phyloP scores from a whole-genome alignment of 768 basidiomycete genomes.

The Hygrophorus russula region DNA sequence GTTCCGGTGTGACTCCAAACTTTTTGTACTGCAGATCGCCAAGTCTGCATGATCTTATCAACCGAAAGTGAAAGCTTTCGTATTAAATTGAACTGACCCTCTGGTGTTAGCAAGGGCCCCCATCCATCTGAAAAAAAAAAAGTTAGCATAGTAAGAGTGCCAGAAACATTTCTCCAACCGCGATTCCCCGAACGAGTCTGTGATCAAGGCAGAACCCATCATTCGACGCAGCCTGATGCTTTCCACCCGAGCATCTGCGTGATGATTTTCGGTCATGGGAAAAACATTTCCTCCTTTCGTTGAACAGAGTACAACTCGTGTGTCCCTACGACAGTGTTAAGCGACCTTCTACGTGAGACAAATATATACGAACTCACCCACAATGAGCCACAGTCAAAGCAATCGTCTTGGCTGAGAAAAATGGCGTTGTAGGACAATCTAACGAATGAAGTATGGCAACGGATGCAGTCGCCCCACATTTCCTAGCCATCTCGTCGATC shows the following conservation, averaged over 20 bases:
- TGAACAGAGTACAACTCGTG: slow-evolving; percentile 74
- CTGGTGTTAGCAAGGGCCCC: slow-evolving; percentile 88
- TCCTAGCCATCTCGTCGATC: slow-evolving; percentile 53
- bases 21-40: slow-evolving; percentile 86
- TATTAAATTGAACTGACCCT: slow-evolving; percentile 36
- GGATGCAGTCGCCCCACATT: slow-evolving; percentile 86
- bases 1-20: slow-evolving; percentile 88
- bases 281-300: slow-evolving; percentile 61
- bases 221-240: slow-evolving; percentile 75
- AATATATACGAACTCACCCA: slow-evolving; percentile 44
- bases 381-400: slow-evolving; percentile 87
- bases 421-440: slow-evolving; percentile 69
- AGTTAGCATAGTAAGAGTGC: slow-evolving; percentile 1
- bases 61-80: neutral
- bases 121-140: slow-evolving; percentile 63
- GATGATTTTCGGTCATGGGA: slow-evolving; percentile 90
- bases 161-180: slow-evolving; percentile 32
- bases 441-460: slow-evolving; percentile 86
- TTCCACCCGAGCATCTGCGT: slow-evolving; percentile 86
- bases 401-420: slow-evolving; percentile 67
- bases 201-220: slow-evolving; percentile 83
- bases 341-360: neutral
- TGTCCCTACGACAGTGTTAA: slow-evolving; percentile 48
- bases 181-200: slow-evolving; percentile 91
- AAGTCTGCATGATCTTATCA: slow-evolving; percentile 35